Base-by-base conservation (phyloP, 805 yeast genomes). In the Huiozyma naganishii region DNA sequence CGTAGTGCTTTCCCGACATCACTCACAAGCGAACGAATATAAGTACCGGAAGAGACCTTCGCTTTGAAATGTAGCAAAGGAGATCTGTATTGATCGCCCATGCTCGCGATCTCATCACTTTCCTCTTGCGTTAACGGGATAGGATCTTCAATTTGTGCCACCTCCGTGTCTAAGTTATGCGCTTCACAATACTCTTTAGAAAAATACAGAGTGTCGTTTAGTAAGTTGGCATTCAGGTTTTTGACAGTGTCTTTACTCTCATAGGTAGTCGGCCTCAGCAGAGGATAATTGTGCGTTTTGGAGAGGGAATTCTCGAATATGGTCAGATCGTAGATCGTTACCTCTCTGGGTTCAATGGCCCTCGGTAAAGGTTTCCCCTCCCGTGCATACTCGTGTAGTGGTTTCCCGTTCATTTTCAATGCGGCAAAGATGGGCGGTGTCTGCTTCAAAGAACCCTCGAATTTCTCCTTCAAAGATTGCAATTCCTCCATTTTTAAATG, bases 341-440 rank as follows among this genome's bases (percentile, higher is more conserved):
- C 87, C 29, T 77, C 76, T 51, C 98, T 72, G 1, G 84, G 74
- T 54, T 83, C 79, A 42, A 94, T 86, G n/a, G 81, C 74, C 41
- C 76, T 73, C 0, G 98, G 98, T 17, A 92, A 70, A 0, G 95
- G 90, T 27, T 74, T 67, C 0, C 94, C 94, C 49, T 83, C 76
- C 49, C 98, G 72, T 1, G 98, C 98, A 60, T 92, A 92, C 54
- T 90, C 95, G 59, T 94, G 88, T 40, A 94, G 67, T 4, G 95
- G 94, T 64, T 80, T 87, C 12, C 99, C 99, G 57, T 87, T 80
- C 79, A 94, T 83, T 58, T 90, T 90, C 46, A 94, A 68, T 0
- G 98, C 98, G 12, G 96, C 85, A 62, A 77, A 92, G 10, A 92
- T 81, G 0, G 99, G 98, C 9, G 99, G 98, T 0, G 94, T 82